Base-by-base conservation (phyloP, 2,329 filamentous ascomycete genomes). In the Aspergillus tanneri region DNA sequence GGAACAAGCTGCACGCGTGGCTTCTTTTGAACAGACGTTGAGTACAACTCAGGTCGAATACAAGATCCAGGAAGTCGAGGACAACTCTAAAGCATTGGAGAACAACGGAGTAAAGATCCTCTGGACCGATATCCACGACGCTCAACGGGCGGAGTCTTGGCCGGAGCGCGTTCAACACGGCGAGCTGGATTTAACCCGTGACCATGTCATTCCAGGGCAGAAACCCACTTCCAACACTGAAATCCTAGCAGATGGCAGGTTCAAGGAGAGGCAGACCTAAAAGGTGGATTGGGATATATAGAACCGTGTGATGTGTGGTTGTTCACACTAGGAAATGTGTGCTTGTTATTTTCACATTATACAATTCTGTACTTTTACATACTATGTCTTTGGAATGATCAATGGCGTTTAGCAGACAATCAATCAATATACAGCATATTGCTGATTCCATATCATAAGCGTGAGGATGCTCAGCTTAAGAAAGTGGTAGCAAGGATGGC, bases 51-150 rank as follows among this genome's bases (percentile, higher is more conserved):
- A 46, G 5, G 52, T 60, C 12, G 53, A 63, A 16, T 63, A 61
- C 34, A 67, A 66, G 53, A 60, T 71, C 34, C 57, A 60, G 37
- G 59, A 63, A 19, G 27, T 43, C 5, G 37, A 53, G n/a, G 54
- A 60, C 19, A 53, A 58, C 12, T 55, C 62, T 19, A 59, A 63
- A 32, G 58, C 62, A 2, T 40, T 67, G 43, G 45, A 55, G n/a
- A 53, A 59, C 10, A 54, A 64, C 9, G 50, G 66, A n/a, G 68
- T 77, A 23, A 72, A 72, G 57, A 66, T 77, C 28, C 65, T 72
- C 46, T 77, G 74, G 74, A 67, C 64, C 12, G 72, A 77, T 58
- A 35, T 74, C 24, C 65, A 73, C 41, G 71, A 76, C 59, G 72
- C 72, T 22, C 63, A 65, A 28, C 67, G 60, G 50, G 74, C 74